Evolutionary conservation across 2,329 filamentous ascomycete genomes (phyloP), one percentile per base, ranked within the genome.

Genomic region (Pleurostoma richardsiae): DNA sequence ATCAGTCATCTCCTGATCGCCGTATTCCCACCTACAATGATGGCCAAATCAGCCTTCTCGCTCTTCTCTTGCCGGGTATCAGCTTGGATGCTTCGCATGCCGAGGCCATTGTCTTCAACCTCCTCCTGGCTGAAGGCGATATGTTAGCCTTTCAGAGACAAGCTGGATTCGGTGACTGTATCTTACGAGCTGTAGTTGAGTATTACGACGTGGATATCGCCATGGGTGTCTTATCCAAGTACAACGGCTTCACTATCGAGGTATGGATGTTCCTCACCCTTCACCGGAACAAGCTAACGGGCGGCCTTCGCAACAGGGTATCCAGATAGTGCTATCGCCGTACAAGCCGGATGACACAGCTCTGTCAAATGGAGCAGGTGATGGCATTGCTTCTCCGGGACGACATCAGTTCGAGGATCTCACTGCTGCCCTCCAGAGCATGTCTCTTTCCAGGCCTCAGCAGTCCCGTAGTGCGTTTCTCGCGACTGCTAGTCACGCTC

Each of bases 41-140:
- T 62, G 80, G 77, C 19, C 77, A 82, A 56, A 59, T 82, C 38
- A 65, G 72, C 47, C 59, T 82, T 8, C 72, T 69, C n/a, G 73
- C 77, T 28, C 68, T 70, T 40, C 60, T 57, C 8, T 53, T 54
- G 4, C 47, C 48, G n/a, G 31, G 47, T 4, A 55, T 61, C 29
- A 40, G 56, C 43, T 45, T 47, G 39, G 46, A 61, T 44, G 30
- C 52, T 29, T 48, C 54, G 42, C 48, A 61, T 41, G 42, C 69
- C 4, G 70, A 76, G 44, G 54, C 67, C 2, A 60, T 65, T n/a
- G 48, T 76, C 4, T 63, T 66, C 40, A 59, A 58, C 4, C 54
- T 74, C 10, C 59, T 83, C 4, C 63, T 69, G 11, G 55, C 58
- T 0, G 70, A 79, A 43, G 79, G 79, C 0, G 69, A 73, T 8